These are phyloP conservation scores for Amylostereum areolatum DNA, from an alignment of 1,284 basidiomycete species.

Conservation along the genomic window DNA sequence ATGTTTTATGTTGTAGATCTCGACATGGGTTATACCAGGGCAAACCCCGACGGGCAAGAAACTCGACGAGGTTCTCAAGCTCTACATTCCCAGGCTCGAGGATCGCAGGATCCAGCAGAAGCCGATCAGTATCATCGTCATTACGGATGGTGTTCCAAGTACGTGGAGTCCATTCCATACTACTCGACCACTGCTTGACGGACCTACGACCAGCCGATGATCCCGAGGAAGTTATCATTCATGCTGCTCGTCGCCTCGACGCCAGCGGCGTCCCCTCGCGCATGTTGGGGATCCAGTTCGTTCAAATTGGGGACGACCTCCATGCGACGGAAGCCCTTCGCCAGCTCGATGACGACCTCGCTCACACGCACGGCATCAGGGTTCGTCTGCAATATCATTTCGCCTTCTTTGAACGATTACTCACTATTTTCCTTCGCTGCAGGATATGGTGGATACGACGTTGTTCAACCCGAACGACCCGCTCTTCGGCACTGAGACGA, in stretches of 20 bases:
- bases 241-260: slow-evolving; percentile 43
- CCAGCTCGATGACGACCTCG: slow-evolving; percentile 40
- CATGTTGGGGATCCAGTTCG: slow-evolving; percentile 45
- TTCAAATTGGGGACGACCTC: slow-evolving; percentile 43
- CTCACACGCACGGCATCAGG: slow-evolving; percentile 27
- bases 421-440: not conserved
- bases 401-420: slow-evolving; percentile 3
- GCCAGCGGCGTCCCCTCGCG: slow-evolving; percentile 21
- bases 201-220: slow-evolving; percentile 55
- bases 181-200: not conserved
- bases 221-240: slow-evolving; percentile 40
- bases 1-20: no score
- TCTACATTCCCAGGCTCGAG: slow-evolving; percentile 30
- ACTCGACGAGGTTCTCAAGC: slow-evolving; percentile 31
- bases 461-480: slow-evolving; percentile 27
- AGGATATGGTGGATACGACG: slow-evolving; percentile 44
- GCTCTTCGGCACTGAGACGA: slow-evolving; percentile 28
- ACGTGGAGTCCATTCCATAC: no score
- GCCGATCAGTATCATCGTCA: slow-evolving; percentile 37
- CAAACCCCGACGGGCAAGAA: slow-evolving; percentile 40
- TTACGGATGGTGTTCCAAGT: slow-evolving; percentile 48
- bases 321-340: slow-evolving; percentile 38
- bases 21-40: slow-evolving; percentile 22
- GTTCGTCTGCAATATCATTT: slow-evolving; percentile 22
- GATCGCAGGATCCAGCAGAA: slow-evolving; percentile 30